A percentile compares a stretch with the other conserved stretches of the same genome.
These are phyloP conservation scores for Sclerospora graminicola DNA, from an alignment of 352 stramenopile species.

Conservation along the genomic window DNA sequence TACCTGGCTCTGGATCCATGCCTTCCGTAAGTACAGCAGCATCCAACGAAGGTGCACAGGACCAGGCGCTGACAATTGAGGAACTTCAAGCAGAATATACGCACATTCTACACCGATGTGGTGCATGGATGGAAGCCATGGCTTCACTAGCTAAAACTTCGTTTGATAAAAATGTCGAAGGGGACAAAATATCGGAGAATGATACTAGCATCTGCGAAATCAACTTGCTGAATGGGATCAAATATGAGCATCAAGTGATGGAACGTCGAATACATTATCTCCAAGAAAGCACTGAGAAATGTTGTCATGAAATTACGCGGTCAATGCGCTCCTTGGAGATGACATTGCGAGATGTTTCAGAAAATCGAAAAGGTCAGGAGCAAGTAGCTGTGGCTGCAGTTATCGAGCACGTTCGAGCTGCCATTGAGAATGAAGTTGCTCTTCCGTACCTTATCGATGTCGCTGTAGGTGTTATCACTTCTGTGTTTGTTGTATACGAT, in stretches of 20 bases:
- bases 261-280: slow-evolving; percentile 39
- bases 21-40: too few relatives aligned
- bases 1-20: too few relatives aligned
- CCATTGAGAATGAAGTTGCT: slow-evolving; percentile 50
- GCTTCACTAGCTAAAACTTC: slow-evolving; percentile 9
- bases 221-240: slow-evolving; percentile 42
- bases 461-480: slow-evolving; percentile 25
- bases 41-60: too few relatives aligned
- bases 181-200: slow-evolving; percentile 21
- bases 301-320: slow-evolving; percentile 34
- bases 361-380: slow-evolving; percentile 36
- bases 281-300: slow-evolving; percentile 26
- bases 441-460: slow-evolving; percentile 51
- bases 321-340: slow-evolving; percentile 40
- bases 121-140: slow-evolving; percentile 29
- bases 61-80: slow-evolving; percentile 19
- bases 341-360: slow-evolving; percentile 32
- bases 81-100: slow-evolving; percentile 37
- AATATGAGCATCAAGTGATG: slow-evolving; percentile 52
- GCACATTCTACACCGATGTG: slow-evolving; percentile 33
- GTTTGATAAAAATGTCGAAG: slow-evolving; percentile 9
- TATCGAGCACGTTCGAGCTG: slow-evolving; percentile 32
- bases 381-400: slow-evolving; percentile 33
- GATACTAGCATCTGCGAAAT: slow-evolving; percentile 20
- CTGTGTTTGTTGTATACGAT: not conserved